Conservation (phyloP, 139 green algal genomes). For the Closterium sp. region DNA sequence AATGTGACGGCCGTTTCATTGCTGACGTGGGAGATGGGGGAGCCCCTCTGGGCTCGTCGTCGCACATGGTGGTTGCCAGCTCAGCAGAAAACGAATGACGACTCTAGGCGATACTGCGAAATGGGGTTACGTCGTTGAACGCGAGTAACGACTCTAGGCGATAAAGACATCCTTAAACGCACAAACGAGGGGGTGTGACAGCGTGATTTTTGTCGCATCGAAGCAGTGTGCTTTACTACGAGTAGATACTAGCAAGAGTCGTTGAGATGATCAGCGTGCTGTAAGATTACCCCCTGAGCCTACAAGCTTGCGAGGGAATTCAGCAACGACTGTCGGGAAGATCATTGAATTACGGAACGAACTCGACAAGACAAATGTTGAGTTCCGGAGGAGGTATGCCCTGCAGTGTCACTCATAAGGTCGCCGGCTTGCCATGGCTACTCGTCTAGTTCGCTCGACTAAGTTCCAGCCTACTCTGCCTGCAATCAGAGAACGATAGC, state of each 20-base stretch:
- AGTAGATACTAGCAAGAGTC: no score
- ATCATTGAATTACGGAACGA: not conserved
- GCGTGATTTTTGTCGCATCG: not conserved
- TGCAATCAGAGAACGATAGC: no score
- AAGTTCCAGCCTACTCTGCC: no score
- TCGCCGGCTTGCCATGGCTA: not conserved
- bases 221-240: no score
- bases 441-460: no score
- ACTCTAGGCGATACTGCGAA: not conserved
- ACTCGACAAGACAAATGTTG: no score
- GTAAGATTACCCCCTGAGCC: no score
- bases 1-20: not conserved
- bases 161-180: not conserved
- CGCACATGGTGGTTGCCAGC: not conserved
- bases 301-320: no score
- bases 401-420: no score
- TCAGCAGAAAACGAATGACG: not conserved
- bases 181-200: not conserved
- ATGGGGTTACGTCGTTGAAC: not conserved
- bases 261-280: no score
- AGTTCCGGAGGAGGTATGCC: no score
- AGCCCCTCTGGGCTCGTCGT: not conserved
- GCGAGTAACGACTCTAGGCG: not conserved
- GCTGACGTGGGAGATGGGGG: not conserved
- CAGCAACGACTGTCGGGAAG: no score